A percentile compares a stretch with the other conserved stretches of the same genome.
phyloP scores from a whole-genome alignment of 2,329 filamentous ascomycete genomes.

The Periconia sp. region DNA sequence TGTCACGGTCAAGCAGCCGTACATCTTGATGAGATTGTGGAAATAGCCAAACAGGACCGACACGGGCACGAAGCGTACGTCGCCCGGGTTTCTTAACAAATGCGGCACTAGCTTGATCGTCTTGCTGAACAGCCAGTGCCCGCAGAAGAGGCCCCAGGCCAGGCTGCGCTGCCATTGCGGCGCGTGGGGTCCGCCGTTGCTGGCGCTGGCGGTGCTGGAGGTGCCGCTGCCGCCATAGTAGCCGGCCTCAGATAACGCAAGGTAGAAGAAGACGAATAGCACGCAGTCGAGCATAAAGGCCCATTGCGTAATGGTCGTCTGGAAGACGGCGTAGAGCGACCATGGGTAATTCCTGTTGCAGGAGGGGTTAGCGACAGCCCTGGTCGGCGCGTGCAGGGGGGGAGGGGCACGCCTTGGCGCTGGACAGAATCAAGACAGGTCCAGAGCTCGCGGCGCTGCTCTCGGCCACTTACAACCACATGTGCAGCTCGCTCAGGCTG shows the following conservation, averaged over 20 bases:
- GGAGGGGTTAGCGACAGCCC: constrained; percentile 31
- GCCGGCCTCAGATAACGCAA: constrained; percentile 37
- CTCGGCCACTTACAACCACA: constrained; percentile 75
- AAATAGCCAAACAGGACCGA: constrained; percentile 92
- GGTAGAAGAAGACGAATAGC: constrained; percentile 38
- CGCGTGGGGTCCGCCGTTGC: constrained; percentile 18
- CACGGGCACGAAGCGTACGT: constrained; percentile 80
- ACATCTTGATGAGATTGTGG: constrained; percentile 90
- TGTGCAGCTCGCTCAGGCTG: constrained; percentile 81
- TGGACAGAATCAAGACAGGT: constrained; percentile 23
- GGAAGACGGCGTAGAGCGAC: constrained; percentile 91
- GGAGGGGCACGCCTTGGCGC: constrained; percentile 39
- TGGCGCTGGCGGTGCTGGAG: too few relatives aligned
- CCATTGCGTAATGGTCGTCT: constrained; percentile 90
- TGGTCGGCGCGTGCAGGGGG: constrained; percentile 21
- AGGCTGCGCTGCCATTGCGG: constrained; percentile 30
- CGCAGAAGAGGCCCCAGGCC: constrained; percentile 41
- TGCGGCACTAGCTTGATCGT: constrained; percentile 88
- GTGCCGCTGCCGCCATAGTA: constrained; percentile 34
- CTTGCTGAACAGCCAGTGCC: constrained; percentile 76
- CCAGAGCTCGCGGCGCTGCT: constrained; percentile 15
- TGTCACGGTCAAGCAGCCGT: constrained; percentile 75
- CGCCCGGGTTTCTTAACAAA: constrained; percentile 82
- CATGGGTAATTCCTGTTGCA: constrained; percentile 79
- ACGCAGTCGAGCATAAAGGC: constrained; percentile 77